Conservation (phyloP, 2,329 filamentous ascomycete species). For the Claviceps capensis region DNA sequence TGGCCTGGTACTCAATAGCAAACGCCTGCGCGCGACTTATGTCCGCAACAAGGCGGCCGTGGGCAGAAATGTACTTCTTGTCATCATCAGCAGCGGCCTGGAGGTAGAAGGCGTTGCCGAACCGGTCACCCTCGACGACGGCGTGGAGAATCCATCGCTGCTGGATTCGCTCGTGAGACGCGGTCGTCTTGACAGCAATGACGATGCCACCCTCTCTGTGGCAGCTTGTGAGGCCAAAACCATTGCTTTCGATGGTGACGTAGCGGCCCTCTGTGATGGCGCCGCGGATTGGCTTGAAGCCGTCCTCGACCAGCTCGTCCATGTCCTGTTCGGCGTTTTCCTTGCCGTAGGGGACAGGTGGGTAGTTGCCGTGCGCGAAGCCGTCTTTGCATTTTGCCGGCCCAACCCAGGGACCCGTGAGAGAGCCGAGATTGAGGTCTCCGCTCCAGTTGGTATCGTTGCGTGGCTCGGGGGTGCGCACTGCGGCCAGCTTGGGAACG, state of each 20-base stretch:
- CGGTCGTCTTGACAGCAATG: neutral
- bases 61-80: constrained; percentile 8
- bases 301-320: constrained; percentile 52
- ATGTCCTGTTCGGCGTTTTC: constrained; percentile 61
- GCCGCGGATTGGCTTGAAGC: constrained; percentile 37
- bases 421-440: constrained; percentile 8
- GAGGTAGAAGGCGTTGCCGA: constrained; percentile 11
- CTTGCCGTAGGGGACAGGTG: constrained; percentile 7
- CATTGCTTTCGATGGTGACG: constrained; percentile 30
- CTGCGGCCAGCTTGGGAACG: constrained; percentile 4
- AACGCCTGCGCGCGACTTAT: neutral
- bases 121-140: constrained; percentile 14
- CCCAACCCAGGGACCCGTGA: constrained; percentile 10
- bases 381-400: constrained; percentile 6
- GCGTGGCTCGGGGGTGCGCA: constrained; percentile 16
- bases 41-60: constrained; percentile 1
- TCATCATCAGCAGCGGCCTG: constrained; percentile 11
- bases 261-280: constrained; percentile 39
- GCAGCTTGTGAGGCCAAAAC: constrained; percentile 22
- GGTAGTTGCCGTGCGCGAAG: constrained; percentile 18
- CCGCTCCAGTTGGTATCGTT: constrained; percentile 12
- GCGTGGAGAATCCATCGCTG: constrained; percentile 37
- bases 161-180: constrained; percentile 22
- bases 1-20: neutral
- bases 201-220: constrained; percentile 12